Percentiles rank a stretch among this genome's conserved stretches.
phyloP scores from a whole-genome alignment of 805 yeast species.

The Myxozyma melibiosi region DNA sequence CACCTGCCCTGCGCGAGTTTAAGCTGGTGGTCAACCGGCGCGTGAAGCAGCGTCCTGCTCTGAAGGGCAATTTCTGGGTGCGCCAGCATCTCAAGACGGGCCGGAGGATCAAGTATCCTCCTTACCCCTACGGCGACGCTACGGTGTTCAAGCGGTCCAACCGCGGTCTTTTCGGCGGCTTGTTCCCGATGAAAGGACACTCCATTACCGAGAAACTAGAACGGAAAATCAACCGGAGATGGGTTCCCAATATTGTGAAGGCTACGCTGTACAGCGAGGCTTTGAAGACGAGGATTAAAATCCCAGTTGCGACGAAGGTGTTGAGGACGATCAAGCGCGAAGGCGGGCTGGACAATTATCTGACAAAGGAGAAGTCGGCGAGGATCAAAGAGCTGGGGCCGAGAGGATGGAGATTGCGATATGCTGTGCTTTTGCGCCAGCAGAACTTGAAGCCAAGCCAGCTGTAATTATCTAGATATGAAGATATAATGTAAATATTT shows the following conservation, averaged over 20 bases:
- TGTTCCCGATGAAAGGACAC: slow-evolving; percentile 74
- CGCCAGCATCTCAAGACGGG: slow-evolving; percentile 26
- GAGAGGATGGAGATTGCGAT: slow-evolving; percentile 87
- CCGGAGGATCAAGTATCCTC: slow-evolving; percentile 50
- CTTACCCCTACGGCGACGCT: slow-evolving; percentile 79
- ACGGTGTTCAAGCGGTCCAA: slow-evolving; percentile 79
- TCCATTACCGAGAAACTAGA: slow-evolving; percentile 68
- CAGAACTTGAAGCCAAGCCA: slow-evolving; percentile 8
- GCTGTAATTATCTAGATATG: background rate
- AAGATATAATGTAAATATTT: background rate
- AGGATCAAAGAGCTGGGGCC: slow-evolving; percentile 92
- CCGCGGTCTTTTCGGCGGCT: slow-evolving; percentile 88
- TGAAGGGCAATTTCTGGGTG: slow-evolving; percentile 26
- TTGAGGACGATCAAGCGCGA: slow-evolving; percentile 85
- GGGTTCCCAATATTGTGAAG: slow-evolving; percentile 78
- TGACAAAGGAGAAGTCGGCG: slow-evolving; percentile 83
- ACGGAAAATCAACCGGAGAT: slow-evolving; percentile 70
- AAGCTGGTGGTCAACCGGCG: slow-evolving; percentile 23
- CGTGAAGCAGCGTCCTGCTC: slow-evolving; percentile 23
- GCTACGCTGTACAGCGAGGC: slow-evolving; percentile 84
- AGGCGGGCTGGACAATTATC: slow-evolving; percentile 91
- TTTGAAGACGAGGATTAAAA: slow-evolving; percentile 56
- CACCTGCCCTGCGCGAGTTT: slow-evolving; percentile 1
- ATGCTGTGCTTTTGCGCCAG: slow-evolving; percentile 56
- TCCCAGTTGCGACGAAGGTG: slow-evolving; percentile 76